These are phyloP conservation scores for Sinapis alba DNA, from an alignment of 441 rosid genomes.

Conservation along the genomic window DNA sequence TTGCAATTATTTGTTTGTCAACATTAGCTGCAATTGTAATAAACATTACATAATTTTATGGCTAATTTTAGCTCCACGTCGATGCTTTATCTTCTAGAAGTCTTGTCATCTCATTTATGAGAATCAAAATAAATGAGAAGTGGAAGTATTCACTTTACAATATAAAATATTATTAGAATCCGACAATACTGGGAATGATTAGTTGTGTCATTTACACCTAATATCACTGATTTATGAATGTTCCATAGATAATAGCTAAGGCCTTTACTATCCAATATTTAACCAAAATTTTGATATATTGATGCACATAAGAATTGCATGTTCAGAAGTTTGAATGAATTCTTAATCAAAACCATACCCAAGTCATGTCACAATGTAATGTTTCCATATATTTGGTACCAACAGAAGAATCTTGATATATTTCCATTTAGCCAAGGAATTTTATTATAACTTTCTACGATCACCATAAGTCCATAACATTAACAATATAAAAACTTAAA, in stretches of 20 bases:
- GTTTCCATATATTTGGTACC: conserved; percentile 14
- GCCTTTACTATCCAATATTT: background rate
- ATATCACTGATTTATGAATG: conserved; percentile 10
- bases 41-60: background rate
- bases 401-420: background rate
- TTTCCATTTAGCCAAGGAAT: background rate
- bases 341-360: conserved; percentile 15
- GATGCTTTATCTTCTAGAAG: conserved; percentile 13
- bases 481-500: background rate
- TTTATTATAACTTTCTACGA: conserved; percentile 13
- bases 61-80: background rate
- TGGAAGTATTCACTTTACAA: conserved; percentile 7
- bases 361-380: background rate
- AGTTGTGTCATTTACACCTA: conserved; percentile 29
- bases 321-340: background rate
- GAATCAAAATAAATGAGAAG: conserved; percentile 1
- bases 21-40: background rate
- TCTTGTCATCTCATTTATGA: background rate
- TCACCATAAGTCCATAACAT: conserved; percentile 6
- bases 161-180: conserved; percentile 1
- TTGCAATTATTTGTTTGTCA: background rate
- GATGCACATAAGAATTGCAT: background rate
- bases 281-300: background rate
- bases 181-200: conserved; percentile 26
- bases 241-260: background rate